A percentile compares a stretch with the other conserved stretches of the same genome.
Conservation (phyloP, 108 stramenopile species). For the Parmales sp. region DNA sequence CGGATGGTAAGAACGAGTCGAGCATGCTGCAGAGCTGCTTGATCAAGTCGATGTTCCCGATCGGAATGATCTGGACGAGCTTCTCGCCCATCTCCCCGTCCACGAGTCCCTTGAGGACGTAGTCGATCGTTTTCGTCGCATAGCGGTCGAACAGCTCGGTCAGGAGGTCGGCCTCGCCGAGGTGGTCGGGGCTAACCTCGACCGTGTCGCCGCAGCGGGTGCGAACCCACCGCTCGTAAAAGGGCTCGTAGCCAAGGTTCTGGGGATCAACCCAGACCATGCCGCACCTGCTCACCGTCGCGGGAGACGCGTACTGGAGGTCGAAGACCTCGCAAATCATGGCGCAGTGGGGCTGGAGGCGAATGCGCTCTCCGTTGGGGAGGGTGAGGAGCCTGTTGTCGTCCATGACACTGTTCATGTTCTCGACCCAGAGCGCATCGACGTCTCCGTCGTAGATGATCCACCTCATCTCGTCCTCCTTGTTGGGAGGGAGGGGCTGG, state of each 20-base stretch:
- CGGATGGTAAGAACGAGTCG: slow-evolving; percentile 32
- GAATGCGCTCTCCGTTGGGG: slow-evolving; percentile 64
- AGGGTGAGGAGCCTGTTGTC: slow-evolving; percentile 56
- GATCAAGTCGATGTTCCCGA: slow-evolving; percentile 46
- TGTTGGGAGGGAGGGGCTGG: slow-evolving; percentile 41
- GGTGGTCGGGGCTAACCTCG: neutral
- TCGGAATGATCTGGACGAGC: slow-evolving; percentile 42
- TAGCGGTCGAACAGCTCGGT: slow-evolving; percentile 44
- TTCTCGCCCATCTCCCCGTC: slow-evolving; percentile 47
- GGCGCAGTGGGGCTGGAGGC: slow-evolving; percentile 57
- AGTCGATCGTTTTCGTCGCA: slow-evolving; percentile 40
- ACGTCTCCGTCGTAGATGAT: slow-evolving; percentile 63
- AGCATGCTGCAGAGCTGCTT: slow-evolving; percentile 51
- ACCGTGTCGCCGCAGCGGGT: slow-evolving; percentile 33
- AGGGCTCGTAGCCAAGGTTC: slow-evolving; percentile 38
- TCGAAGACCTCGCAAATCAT: slow-evolving; percentile 62
- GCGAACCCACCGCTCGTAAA: slow-evolving; percentile 44
- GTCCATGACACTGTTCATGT: slow-evolving; percentile 65
- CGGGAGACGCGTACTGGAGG: slow-evolving; percentile 59
- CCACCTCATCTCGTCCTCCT: slow-evolving; percentile 54
- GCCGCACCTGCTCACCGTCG: slow-evolving; percentile 60
- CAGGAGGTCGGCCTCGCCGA: slow-evolving; percentile 23
- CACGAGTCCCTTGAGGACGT: slow-evolving; percentile 43
- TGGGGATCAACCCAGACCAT: slow-evolving; percentile 69
- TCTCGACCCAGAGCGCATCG: slow-evolving; percentile 64